Evolutionary conservation across 2,329 filamentous ascomycete species (phyloP).

Genomic region (Camillea tinctor): DNA sequence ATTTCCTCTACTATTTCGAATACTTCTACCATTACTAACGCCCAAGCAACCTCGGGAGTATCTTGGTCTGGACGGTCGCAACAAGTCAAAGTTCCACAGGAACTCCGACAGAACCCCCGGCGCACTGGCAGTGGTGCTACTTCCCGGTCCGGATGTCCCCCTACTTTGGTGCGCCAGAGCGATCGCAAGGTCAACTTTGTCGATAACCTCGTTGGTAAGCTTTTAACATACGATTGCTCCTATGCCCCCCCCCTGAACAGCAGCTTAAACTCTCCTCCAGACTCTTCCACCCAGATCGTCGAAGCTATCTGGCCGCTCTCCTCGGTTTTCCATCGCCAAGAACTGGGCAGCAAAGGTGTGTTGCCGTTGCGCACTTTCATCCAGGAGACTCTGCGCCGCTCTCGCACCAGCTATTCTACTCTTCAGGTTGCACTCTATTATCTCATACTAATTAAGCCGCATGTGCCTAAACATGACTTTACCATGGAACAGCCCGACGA

Average conservation of each 20-base stretch:
- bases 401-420: conserved; percentile 95
- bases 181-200: conserved; percentile 95
- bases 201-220: conserved; percentile 96
- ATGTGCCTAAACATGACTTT: conserved; percentile 80
- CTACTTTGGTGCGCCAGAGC: conserved; percentile 77
- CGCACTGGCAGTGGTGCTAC: conserved; percentile 55
- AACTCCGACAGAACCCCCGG: conserved; percentile 64
- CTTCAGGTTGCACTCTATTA: conserved; percentile 97
- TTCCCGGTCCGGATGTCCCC: conserved; percentile 62
- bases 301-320: conserved; percentile 96
- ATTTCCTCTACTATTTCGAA: conserved; percentile 32
- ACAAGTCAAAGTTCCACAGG: conserved; percentile 50
- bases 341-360: conserved; percentile 72
- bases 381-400: conserved; percentile 92
- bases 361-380: conserved; percentile 93
- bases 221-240: conserved; percentile 33
- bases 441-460: conserved; percentile 86
- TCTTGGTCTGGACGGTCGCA: conserved; percentile 35
- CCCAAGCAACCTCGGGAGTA: conserved; percentile 29
- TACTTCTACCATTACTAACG: conserved; percentile 23
- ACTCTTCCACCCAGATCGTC: conserved; percentile 95
- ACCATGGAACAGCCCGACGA: conserved; percentile 82
- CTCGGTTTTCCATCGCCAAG: conserved; percentile 72
- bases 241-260: conserved; percentile 14
- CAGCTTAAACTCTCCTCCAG: conserved; percentile 50